Conservation (phyloP, 768 basidiomycete genomes). For the Pulveroboletus sp. region DNA sequence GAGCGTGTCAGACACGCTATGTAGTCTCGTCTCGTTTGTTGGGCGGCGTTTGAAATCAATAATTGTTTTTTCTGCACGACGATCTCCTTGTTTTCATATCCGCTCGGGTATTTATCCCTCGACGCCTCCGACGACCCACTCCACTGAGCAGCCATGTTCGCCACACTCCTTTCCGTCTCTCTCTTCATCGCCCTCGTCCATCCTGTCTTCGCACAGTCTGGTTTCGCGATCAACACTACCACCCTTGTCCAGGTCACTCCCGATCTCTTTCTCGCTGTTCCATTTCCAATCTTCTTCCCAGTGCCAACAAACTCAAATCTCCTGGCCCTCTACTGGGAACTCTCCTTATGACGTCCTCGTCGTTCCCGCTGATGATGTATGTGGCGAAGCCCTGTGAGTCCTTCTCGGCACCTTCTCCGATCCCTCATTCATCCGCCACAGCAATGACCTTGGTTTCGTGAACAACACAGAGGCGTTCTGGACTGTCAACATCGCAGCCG, state of each 20-base stretch:
- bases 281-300: conserved; percentile 23
- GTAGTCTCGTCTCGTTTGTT: not conserved
- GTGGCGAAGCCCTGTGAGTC: conserved; percentile 56
- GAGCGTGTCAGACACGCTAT: too few species aligned
- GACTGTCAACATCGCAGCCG: conserved; percentile 40
- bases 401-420: not conserved
- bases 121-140: not conserved
- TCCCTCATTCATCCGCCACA: conserved; percentile 24
- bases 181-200: conserved; percentile 57
- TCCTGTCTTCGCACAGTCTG: conserved; percentile 43
- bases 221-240: conserved; percentile 51
- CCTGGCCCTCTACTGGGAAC: conserved; percentile 42
- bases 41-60: conserved; percentile 22
- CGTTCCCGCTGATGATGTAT: conserved; percentile 49
- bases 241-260: conserved; percentile 45
- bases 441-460: conserved; percentile 58
- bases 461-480: conserved; percentile 39
- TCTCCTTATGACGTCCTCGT: conserved; percentile 58
- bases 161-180: conserved; percentile 70
- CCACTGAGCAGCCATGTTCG: conserved; percentile 52
- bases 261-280: not conserved
- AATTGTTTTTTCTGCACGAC: not conserved
- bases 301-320: conserved; percentile 43
- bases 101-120: conserved; percentile 12
- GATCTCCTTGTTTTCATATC: conserved; percentile 12